Base-by-base conservation (phyloP, 148 eudicot genomes). In the Vaccinium vitisidaea region DNA sequence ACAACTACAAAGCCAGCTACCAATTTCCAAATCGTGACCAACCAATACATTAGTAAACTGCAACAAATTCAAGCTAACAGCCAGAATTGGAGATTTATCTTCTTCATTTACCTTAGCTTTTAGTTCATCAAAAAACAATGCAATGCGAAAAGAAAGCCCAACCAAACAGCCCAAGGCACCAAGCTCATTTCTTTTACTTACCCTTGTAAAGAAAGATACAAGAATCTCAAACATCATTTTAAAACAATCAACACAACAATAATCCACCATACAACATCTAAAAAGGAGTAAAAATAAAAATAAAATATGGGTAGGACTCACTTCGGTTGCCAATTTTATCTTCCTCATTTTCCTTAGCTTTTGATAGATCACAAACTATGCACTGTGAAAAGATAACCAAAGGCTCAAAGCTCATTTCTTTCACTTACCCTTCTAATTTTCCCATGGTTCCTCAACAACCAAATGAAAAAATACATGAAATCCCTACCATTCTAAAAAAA, bases 141-240 rank as follows among this genome's bases (percentile, higher is more conserved):
- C 39, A 46, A 43, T 75, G 76, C 36, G 4, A 71, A 36, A 36
- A 14, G 76, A 36, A 71, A 71, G 19, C 49, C 75, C 75, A 14
- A 36, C 15, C 75, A 71, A 71, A 32, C 48, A 10, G 11, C 43
- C 53, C 8, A 73, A 14, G 21, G 21, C 50, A 36, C 50, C 77
- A 73, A 73, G 10, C 77, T 73, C 49, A 73, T 36, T 39, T 73
- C n/a, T 36, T 73, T 73, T 73, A 73, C 48, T 73, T 36, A 73
- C 77, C 23, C 49, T 39, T 39, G 19, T 73, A 39, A 11, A 43
- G 46, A 43, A 43, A 43, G 46, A 43, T 43, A 43, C 46, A 43
- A 43, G 46, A 5, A 43, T 43, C 46, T 43, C 46, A 4, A 43
- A 43, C 46, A 43, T 43, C 39, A 2, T 43, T 43, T 43, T 43